Evolutionary conservation across 345 rosid species (phyloP).

Genomic region (Fremontodendron californicum): DNA sequence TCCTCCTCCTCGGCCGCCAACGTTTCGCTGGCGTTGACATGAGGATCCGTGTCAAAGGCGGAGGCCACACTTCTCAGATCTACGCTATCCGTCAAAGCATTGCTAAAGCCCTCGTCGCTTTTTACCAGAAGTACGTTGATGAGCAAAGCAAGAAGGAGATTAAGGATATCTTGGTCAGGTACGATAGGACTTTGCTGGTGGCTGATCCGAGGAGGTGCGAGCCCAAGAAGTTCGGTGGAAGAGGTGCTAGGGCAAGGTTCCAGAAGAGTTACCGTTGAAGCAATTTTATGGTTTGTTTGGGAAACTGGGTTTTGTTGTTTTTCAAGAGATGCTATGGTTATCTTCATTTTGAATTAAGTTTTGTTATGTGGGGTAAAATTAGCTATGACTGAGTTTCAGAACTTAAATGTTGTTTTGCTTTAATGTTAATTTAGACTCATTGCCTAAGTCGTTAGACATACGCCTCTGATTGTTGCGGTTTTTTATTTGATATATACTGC

Average conservation of each 20-base stretch:
- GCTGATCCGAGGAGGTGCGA: conserved; percentile 94
- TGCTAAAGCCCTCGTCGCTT: conserved; percentile 81
- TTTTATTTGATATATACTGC: not conserved
- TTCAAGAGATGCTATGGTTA: conserved; percentile 1
- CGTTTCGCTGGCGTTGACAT: conserved; percentile 72
- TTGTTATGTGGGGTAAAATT: not conserved
- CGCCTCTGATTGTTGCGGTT: not conserved
- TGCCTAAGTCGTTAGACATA: not conserved
- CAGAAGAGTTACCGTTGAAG: conserved; percentile 92
- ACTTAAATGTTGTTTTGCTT: not conserved
- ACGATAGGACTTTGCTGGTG: conserved; percentile 81
- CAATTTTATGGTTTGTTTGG: not conserved
- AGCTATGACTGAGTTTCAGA: not conserved
- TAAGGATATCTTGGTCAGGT: conserved; percentile 70
- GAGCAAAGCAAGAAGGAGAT: conserved; percentile 94
- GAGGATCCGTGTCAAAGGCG: conserved; percentile 69
- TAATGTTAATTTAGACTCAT: not conserved
- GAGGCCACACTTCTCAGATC: conserved; percentile 75
- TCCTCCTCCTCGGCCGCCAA: conserved; percentile 71
- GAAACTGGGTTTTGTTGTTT: not conserved
- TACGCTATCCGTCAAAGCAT: conserved; percentile 93
- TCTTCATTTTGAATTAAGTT: conserved; percentile 1
- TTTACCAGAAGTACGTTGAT: conserved; percentile 79
- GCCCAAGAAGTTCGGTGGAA: conserved; percentile 98
- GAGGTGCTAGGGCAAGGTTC: conserved; percentile 90